Evolutionary conservation across 768 basidiomycete species (phyloP).

Genomic region (Mycena rebaudengoi): DNA sequence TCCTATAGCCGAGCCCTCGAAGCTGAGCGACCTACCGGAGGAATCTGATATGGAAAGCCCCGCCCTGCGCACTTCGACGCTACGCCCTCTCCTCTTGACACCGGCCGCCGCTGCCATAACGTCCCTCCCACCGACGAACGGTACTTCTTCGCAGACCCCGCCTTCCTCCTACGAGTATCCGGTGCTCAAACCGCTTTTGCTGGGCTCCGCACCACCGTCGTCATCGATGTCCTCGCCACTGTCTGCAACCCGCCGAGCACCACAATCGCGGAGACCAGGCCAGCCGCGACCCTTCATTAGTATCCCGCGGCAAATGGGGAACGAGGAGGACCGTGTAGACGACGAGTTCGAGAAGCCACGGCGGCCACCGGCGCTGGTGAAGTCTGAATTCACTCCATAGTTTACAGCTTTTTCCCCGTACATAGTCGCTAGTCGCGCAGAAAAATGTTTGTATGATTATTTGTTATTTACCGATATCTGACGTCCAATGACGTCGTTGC

Average conservation of each 20-base stretch:
- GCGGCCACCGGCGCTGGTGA: conserved; percentile 52
- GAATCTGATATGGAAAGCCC: conserved; percentile 23
- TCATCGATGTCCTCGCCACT: conserved; percentile 31
- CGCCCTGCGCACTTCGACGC: conserved; percentile 6
- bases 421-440: conserved; percentile 8
- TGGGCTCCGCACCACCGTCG: conserved; percentile 40
- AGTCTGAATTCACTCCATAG: neutral
- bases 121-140: conserved; percentile 18
- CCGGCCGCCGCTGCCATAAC: conserved; percentile 10
- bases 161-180: conserved; percentile 22
- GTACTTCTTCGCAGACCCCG: conserved; percentile 3
- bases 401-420: conserved; percentile 10
- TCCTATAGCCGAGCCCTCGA: conserved; percentile 27
- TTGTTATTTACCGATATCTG: neutral
- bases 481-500: conserved; percentile 23
- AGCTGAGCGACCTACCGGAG: conserved; percentile 26
- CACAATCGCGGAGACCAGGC: neutral
- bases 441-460: neutral
- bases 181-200: conserved; percentile 38
- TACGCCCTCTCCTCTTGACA: conserved; percentile 24
- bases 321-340: conserved; percentile 26
- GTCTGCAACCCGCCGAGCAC: no score
- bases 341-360: conserved; percentile 37
- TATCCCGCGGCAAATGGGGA: conserved; percentile 31
- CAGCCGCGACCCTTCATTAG: conserved; percentile 38